Evolutionary conservation across 2,329 filamentous ascomycete species (phyloP).

Genomic region (Pseudogymnoascus sp.): DNA sequence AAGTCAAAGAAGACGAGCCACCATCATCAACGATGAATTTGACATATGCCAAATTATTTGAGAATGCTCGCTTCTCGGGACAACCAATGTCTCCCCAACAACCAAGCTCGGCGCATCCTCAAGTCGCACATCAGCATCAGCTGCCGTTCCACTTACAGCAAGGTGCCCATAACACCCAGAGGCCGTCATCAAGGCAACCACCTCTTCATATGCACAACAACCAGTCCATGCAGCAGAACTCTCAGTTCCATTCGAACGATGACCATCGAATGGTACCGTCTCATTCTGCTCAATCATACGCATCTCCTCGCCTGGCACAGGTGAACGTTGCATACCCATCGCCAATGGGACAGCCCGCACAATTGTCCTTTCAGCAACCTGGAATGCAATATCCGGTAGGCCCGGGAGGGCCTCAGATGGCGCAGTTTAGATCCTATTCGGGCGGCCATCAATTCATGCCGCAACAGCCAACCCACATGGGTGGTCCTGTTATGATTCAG

Average conservation of each 20-base stretch:
- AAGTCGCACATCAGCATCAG: slow-evolving; percentile 74
- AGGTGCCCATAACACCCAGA: slow-evolving; percentile 55
- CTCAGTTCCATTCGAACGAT: slow-evolving; percentile 64
- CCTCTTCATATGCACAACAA: slow-evolving; percentile 69
- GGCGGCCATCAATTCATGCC: slow-evolving; percentile 65
- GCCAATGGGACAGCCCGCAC: slow-evolving; percentile 58
- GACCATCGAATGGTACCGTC: slow-evolving; percentile 85
- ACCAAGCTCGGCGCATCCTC: slow-evolving; percentile 58
- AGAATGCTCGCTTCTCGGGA: slow-evolving; percentile 50
- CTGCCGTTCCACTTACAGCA: slow-evolving; percentile 76
- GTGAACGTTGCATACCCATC: slow-evolving; percentile 66
- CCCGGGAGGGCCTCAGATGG: slow-evolving; percentile 60
- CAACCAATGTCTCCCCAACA: slow-evolving; percentile 59
- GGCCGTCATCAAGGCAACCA: slow-evolving; percentile 65
- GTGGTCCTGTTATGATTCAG: slow-evolving; percentile 75
- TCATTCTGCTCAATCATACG: slow-evolving; percentile 74
- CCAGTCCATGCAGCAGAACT: slow-evolving; percentile 54
- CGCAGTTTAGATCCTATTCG: slow-evolving; percentile 61
- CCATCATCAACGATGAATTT: slow-evolving; percentile 56
- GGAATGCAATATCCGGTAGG: slow-evolving; percentile 64
- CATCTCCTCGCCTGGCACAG: slow-evolving; percentile 70
- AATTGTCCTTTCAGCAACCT: slow-evolving; percentile 63
- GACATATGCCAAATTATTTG: slow-evolving; percentile 73
- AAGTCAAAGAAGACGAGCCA: slow-evolving; percentile 59
- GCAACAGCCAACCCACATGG: slow-evolving; percentile 63